A percentile compares a stretch with the other conserved stretches of the same genome.
Conservation (phyloP, 768 basidiomycete species). For the Leccinellum albellum region DNA sequence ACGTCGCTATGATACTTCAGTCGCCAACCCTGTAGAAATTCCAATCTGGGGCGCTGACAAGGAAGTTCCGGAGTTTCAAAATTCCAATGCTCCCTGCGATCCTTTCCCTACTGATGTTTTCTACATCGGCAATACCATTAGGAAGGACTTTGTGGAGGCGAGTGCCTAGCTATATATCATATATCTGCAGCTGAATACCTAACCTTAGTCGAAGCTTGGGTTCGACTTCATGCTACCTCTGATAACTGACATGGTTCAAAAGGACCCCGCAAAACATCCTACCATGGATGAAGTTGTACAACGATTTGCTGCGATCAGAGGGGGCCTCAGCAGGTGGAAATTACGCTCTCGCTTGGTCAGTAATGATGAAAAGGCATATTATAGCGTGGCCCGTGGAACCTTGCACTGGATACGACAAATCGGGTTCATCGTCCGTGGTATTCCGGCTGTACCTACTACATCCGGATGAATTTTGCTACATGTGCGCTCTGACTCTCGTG, state of each 20-base stretch:
- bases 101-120: not conserved
- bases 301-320: not conserved
- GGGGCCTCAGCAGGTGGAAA: constrained; percentile 19
- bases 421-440: constrained; percentile 9
- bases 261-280: constrained; percentile 36
- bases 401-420: constrained; percentile 27
- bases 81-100: not conserved
- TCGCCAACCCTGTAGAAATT: fast-evolving
- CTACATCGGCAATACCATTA: not conserved
- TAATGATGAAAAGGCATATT: not conserved
- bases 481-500: not conserved
- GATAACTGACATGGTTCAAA: constrained; percentile 36
- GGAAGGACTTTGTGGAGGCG: not conserved
- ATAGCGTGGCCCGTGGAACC: constrained; percentile 1
- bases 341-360: constrained; percentile 28
- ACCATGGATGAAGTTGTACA: constrained; percentile 32
- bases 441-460: constrained; percentile 19
- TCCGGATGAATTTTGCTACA: not conserved
- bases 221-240: constrained; percentile 34
- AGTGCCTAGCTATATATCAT: fast-evolving
- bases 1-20: not conserved
- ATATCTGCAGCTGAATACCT: not conserved
- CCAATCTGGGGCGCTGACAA: not conserved
- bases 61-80: not conserved
- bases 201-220: not conserved